Evolutionary conservation across 345 rosid genomes (phyloP).

Genomic region (Corchorus capsularis): DNA sequence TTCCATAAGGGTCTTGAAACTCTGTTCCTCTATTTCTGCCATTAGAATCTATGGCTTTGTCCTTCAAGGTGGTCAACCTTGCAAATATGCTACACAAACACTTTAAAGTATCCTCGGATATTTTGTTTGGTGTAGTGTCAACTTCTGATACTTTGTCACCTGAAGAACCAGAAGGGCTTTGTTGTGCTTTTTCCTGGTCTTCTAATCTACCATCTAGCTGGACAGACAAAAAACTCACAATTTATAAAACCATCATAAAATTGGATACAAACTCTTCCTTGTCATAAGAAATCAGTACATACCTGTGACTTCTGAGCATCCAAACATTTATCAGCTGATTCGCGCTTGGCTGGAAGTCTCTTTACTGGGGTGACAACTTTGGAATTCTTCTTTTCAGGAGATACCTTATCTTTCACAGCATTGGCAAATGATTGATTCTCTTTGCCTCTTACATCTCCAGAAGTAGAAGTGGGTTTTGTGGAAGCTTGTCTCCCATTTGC

Average conservation of each 20-base stretch:
- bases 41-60: conserved; percentile 31
- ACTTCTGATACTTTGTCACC: conserved; percentile 43
- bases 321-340: conserved; percentile 30
- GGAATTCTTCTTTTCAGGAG: conserved; percentile 53
- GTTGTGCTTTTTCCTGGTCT: conserved; percentile 59
- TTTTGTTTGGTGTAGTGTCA: conserved; percentile 57
- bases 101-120: conserved; percentile 72
- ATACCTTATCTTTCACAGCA: conserved; percentile 54
- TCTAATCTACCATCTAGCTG: conserved; percentile 70
- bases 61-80: conserved; percentile 68
- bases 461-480: conserved; percentile 35
- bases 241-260: conserved; percentile 5
- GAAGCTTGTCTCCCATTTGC: conserved; percentile 48
- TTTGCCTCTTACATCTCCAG: conserved; percentile 56
- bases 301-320: conserved; percentile 46
- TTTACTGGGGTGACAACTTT: conserved; percentile 54
- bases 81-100: conserved; percentile 62
- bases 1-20: conserved; percentile 59
- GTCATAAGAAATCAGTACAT: background rate
- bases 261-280: background rate
- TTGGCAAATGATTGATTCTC: conserved; percentile 60
- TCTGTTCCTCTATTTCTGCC: conserved; percentile 28
- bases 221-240: conserved; percentile 23
- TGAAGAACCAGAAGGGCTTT: conserved; percentile 46
- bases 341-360: conserved; percentile 39